These are phyloP conservation scores for Dictyostelium firmibasis DNA, from an alignment of 78 protist species.

Conservation along the genomic window DNA sequence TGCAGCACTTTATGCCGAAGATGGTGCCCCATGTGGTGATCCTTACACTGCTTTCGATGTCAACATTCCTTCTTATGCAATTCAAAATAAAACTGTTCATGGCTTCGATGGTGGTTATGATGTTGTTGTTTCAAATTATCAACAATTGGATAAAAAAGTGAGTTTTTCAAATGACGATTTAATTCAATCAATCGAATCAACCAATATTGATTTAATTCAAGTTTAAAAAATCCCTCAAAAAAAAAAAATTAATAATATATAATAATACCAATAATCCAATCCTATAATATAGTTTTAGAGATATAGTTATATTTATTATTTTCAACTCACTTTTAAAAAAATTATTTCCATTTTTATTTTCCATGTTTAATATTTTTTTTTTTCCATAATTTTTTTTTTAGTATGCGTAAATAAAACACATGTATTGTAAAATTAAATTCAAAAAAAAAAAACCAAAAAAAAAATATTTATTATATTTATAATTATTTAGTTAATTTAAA, in stretches of 20 bases:
- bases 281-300: neutral
- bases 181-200: neutral
- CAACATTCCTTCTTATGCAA: neutral
- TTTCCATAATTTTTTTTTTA: neutral
- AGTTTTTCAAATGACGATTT: neutral
- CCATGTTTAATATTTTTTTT: neutral
- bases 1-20: slow-evolving; percentile 60
- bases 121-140: slow-evolving; percentile 61
- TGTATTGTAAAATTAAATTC: neutral
- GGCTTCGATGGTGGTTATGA: slow-evolving; percentile 78
- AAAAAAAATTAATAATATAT: neutral
- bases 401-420: neutral
- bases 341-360: neutral
- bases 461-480: neutral
- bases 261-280: neutral
- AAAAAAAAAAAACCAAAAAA: neutral
- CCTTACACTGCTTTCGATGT: slow-evolving; percentile 39
- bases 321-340: neutral
- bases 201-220: slow-evolving; percentile 7
- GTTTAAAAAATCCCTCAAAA: too few relatives aligned
- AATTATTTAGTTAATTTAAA: neutral
- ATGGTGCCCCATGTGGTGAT: slow-evolving; percentile 66
- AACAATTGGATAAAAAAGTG: neutral
- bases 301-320: neutral
- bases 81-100: slow-evolving; percentile 71